Evolutionary conservation across 768 basidiomycete species (phyloP), one percentile per base, ranked within the genome.

Genomic region (Pholiota molesta): DNA sequence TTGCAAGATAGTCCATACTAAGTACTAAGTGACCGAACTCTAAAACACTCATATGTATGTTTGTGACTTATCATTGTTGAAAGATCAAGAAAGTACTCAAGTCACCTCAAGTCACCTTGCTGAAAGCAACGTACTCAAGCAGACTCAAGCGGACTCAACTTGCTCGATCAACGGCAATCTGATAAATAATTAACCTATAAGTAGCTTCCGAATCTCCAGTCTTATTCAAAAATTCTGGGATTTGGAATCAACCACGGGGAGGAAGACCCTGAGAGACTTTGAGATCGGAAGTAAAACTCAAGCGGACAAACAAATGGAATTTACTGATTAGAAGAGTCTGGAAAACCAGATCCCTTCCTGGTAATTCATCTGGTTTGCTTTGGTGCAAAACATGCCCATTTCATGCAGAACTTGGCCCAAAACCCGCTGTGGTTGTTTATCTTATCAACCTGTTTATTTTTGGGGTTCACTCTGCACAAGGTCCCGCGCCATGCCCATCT

Each of bases 361-460:
- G 26, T 5, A 54, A 17, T 35, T 54, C 23, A 26, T 33, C 16
- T 33, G 16, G 10, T 49, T 60, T 60, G 26, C n/a, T 37, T 37
- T 37, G 35, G 35, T 37, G 57, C 26, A 16, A 45, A 26, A 58
- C 51, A 58, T 52, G 21, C 11, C 11, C 6, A 58, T 19, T 57
- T 57, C 10, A 29, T 28, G 19, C 56, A 57, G 31, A 57, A 58
- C 11, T 58, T 19, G 47, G 11, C 31, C 19, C 47, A 58, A 58
- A 49, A 21, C 8, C 56, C 45, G 13, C 26, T 26, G 21, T 23
- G 21, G 21, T 35, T 26, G 59, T 51, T 60, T 60, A 60, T 60
- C 59, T 60, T 60, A 60, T 60, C 59, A 35, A 28, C 17, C 21
- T 35, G 51, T 51, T 52, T 60, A 54, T 28, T 53, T 58, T 58